A percentile compares a stretch with the other conserved stretches of the same genome.
Conservation (phyloP, 1,284 basidiomycete genomes). For the Uromyces viciae-fabae region DNA sequence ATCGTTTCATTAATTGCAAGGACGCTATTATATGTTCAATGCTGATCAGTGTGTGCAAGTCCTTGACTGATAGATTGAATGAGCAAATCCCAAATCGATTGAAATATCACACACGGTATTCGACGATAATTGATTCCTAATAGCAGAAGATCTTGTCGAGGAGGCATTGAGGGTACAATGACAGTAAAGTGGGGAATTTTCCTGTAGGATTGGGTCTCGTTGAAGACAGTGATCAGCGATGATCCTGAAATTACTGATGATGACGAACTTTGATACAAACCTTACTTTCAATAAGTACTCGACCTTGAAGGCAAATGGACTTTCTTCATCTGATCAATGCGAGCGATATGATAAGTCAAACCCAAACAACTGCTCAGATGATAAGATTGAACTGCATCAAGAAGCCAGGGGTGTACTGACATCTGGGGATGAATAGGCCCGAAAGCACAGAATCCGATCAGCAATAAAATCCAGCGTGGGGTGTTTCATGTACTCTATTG, state of each 20-base stretch:
- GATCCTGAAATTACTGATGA: too few relatives aligned
- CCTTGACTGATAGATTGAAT: neutral
- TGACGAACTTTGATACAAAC: neutral
- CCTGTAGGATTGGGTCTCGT: too few relatives aligned
- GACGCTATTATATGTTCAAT: constrained; percentile 23
- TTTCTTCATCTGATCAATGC: constrained; percentile 26
- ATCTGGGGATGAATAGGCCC: neutral
- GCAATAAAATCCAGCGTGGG: neutral
- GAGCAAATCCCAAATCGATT: neutral
- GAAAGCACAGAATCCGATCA: too few relatives aligned
- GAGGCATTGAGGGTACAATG: constrained; percentile 43
- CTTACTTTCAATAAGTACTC: constrained; percentile 18
- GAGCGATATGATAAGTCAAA: neutral
- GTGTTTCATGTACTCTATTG: neutral
- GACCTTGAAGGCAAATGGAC: constrained; percentile 33
- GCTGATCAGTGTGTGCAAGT: neutral
- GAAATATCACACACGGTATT: constrained; percentile 26
- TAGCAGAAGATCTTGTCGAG: constrained; percentile 38
- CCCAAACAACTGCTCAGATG: neutral
- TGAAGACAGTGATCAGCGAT: too few relatives aligned
- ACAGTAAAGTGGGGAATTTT: constrained; percentile 31
- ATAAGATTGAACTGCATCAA: neutral
- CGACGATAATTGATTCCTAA: constrained; percentile 45
- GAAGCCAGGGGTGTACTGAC: neutral
- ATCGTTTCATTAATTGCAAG: constrained; percentile 44